Evolutionary conservation across 1,139 yeast genomes (phyloP), one percentile per base, ranked within the genome.

Genomic region (Protomyces gravidus): DNA sequence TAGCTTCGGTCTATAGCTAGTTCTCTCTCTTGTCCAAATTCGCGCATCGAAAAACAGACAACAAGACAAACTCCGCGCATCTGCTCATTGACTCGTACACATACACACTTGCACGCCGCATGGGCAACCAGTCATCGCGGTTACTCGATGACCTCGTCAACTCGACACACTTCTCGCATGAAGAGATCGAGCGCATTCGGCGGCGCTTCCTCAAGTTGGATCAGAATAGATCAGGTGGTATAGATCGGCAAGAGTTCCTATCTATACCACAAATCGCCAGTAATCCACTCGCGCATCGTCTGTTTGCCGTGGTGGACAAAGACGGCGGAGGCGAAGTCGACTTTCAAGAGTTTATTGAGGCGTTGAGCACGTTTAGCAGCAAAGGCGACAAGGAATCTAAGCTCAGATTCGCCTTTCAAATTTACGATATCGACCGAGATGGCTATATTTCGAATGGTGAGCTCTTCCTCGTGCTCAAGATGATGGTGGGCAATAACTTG

Each of bases 371-470:
- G 1, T 94, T 94, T 69, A 86, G 95, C 63, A 88, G 94, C n/a
- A 84, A 87, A 68, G 89, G 96, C 1, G 81, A 86, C 50, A 83
- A 83, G 63, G 85, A 83, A 59, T 97, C 89, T 65, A 92, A 92
- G 72, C 77, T 92, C 64, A 78, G 77, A 69, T 92, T 94, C 76
- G 95, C 97, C 25, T 94, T 94, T 74, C 87, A 84, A 69, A 89
- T 94, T 19, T 94, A 92, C 69, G 99, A 94, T 70, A 89, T 94
- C 65, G 99, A 94, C 72, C 79, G 90, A 60, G 99, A 94, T 70
- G 98, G 98, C 0, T 89, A 71, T 69, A 88, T 94, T 50, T 90
- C 97, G 3, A 92, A 92, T 69, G 98, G 98, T 23, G 99, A 94
- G 72, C 74, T 94, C 62, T 94, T 85, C 69, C 79, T 92, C 52